Evolutionary conservation across 352 stramenopile genomes (phyloP), one percentile per base, ranked within the genome.

Genomic region (Phytophthora europaea): DNA sequence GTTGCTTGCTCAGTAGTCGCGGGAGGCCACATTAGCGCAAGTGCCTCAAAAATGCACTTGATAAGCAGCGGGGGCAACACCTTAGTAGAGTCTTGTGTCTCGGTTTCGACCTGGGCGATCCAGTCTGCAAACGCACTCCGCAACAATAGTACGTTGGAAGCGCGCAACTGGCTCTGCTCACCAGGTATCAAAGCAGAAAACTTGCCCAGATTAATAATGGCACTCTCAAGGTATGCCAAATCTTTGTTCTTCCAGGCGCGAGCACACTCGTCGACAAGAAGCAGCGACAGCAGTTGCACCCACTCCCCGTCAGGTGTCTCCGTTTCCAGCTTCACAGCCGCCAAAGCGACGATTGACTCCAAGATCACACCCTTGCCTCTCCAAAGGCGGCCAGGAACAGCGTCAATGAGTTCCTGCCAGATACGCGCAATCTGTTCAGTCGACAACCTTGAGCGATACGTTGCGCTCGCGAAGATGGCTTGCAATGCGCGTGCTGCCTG

Each of bases 291-390:
- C 22, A 56, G 56, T 13, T 69, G 43, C 33, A 60, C 75, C 58
- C 80, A 83, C 6, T 80, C 51, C 0, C 58, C 52, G 34, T 73
- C 59, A 9, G 13, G 48, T 0, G 28, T 54, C 13, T 54, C 54
- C 34, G 34, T 69, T 15, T 73, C 66, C 33, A 74, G 23, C 62
- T 75, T 82, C 3, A 86, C 70, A 47, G 56, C 47, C 4, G 81
- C 80, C n/a, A 92, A 72, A 3, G 76, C 73, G 3, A 92, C 84
- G 6, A 95, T 78, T 15, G 89, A 85, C 56, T 95, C 89, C 9
- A 95, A 65, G 34, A 94, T 80, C 20, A 87, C 82, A 13, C 89
- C 89, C 53, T 95, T 95, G 47, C 89, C 87, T 36, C 75, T 86
- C 89, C 89, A 95, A 2, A 95, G 71, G 48, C 85, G 81, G 3